Conservation (phyloP, 176 grass and related monocot species). For the Pharus latifolius region DNA sequence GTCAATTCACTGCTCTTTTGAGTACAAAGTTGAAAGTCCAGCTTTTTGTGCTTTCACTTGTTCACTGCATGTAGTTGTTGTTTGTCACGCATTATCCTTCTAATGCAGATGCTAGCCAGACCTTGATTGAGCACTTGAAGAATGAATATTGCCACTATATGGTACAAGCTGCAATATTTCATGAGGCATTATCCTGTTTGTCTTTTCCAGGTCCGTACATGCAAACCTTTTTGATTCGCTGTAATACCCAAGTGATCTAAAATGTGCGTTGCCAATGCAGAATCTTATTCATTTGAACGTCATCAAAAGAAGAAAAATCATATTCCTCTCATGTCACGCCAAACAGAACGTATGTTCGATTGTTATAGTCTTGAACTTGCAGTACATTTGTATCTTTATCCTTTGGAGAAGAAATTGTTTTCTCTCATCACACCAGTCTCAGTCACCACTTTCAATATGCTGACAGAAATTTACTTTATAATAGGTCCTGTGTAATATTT, state of each 20-base stretch:
- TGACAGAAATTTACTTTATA: not conserved
- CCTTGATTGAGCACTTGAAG: slow-evolving; percentile 63
- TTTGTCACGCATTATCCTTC: not conserved
- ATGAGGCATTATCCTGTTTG: slow-evolving; percentile 57
- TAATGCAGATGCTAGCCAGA: slow-evolving; percentile 38
- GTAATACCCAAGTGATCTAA: not conserved
- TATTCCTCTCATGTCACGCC: slow-evolving; percentile 65
- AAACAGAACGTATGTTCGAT: slow-evolving; percentile 65
- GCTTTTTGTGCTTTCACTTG: not conserved
- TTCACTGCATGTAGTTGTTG: not conserved
- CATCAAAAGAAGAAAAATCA: slow-evolving; percentile 62
- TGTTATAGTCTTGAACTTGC: not conserved
- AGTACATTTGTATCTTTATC: not conserved
- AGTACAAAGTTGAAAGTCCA: not conserved
- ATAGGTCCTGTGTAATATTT: not conserved
- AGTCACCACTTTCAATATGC: not conserved
- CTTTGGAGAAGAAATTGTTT: not conserved
- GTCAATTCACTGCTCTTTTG: not conserved
- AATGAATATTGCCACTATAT: slow-evolving; percentile 63
- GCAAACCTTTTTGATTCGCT: not conserved
- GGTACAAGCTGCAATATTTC: slow-evolving; percentile 76
- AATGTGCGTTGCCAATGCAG: slow-evolving; percentile 36
- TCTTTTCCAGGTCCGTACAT: slow-evolving; percentile 27
- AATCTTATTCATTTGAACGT: slow-evolving; percentile 25
- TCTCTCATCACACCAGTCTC: not conserved